phyloP scores from a whole-genome alignment of 371 early-diverging fungal genomes.

The Apophysomyces sp. region DNA sequence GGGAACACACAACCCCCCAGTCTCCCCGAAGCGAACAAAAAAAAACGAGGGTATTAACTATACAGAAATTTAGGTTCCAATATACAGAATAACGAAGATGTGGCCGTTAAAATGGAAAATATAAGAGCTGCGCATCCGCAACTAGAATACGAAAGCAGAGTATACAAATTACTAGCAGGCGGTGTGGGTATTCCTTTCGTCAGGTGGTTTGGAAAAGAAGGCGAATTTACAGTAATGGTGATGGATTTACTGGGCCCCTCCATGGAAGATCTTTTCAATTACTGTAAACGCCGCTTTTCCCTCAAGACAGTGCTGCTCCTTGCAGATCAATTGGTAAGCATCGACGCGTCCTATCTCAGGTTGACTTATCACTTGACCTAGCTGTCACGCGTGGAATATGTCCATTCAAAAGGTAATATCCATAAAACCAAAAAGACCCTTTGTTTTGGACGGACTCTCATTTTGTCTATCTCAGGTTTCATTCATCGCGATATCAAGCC shows the following conservation, averaged over 20 bases:
- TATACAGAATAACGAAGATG: constrained; percentile 91
- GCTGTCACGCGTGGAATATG: constrained; percentile 97
- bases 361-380: constrained; percentile 26
- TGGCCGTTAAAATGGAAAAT: constrained; percentile 94
- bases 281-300: constrained; percentile 95
- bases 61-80: constrained; percentile 69
- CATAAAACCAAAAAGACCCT: neutral
- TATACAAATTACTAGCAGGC: constrained; percentile 93
- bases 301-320: constrained; percentile 97
- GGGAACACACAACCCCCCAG: neutral
- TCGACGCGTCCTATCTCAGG: neutral
- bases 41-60: neutral
- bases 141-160: constrained; percentile 95
- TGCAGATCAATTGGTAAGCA: constrained; percentile 96
- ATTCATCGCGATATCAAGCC: constrained; percentile 93
- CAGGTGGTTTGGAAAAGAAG: constrained; percentile 91
- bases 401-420: constrained; percentile 85
- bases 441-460: no score
- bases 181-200: constrained; percentile 97
- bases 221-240: constrained; percentile 94
- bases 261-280: constrained; percentile 98
- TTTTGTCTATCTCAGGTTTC: constrained; percentile 21
- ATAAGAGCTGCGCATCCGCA: constrained; percentile 94
- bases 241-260: constrained; percentile 99
- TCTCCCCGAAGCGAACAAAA: neutral